Base-by-base conservation (phyloP, 2,329 filamentous ascomycete genomes). In the Xylaria sp. region DNA sequence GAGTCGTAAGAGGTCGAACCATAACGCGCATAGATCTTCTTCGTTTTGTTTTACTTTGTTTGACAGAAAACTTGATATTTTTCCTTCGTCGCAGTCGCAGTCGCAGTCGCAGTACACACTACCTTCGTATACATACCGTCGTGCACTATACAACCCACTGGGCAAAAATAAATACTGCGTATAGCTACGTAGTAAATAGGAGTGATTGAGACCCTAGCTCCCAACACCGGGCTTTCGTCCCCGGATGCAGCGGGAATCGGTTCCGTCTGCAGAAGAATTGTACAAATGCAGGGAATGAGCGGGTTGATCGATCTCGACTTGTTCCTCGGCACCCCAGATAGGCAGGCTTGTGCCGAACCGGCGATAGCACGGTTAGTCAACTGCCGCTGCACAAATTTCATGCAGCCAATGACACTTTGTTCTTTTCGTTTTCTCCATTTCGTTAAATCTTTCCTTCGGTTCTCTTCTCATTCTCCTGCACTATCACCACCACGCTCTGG, bases 271-370 rank as follows among this genome's bases (percentile, higher is more conserved):
- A 71, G 28, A 54, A 52, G 49, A 43, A 43, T 41, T 64, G 63
- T 63, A 41, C 28, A 28, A 55, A 63, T 66, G 66, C 66, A 68
- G 62, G 64, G 51, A 61, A 46, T 51, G 23, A 48, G 66, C 62
- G 62, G 69, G 66, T 67, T 71, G 66, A 69, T 71, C 63, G 69
- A 71, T 66, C 66, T 66, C 57, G 55, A 66, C 65, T 64, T 33
- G 49, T 43, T 58, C 55, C 39, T 61, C 48, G 57, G 62, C 64
- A 48, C 62, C 68, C 68, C 58, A 56, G 52, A 70, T 67, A 69
- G 54, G 64, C 55, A 69, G 48, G 64, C 59, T 57, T 55, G 52
- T 60, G 55, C 62, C 55, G 51, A 65, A 61, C 46, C n/a, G 36
- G 55, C 43, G 65, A 64, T 49, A 59, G 54, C 28, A 64, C 28